Evolutionary conservation across 2,329 filamentous ascomycete genomes (phyloP), one percentile per base, ranked within the genome.

Genomic region (Diaporthe ampelina): DNA sequence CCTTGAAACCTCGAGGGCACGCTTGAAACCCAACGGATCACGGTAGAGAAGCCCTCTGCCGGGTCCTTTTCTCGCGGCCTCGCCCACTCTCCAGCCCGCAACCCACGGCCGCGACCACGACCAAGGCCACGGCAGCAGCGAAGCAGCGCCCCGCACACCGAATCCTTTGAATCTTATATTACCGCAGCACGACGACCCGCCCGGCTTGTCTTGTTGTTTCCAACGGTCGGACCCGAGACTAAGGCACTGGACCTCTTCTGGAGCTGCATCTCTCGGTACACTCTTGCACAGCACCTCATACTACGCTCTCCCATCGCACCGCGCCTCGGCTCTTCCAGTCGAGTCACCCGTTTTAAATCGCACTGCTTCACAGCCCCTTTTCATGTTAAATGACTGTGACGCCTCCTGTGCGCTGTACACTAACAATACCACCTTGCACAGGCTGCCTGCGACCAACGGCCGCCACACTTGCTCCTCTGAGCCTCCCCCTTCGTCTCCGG

Each of bases 391-490:
- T 69, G 54, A 69, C 61, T 57, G 68, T 74, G 61, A 69, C 72
- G 73, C 63, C 48, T 74, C 65, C 69, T 74, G 71, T 72, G 72
- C 63, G 37, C 72, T 59, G 54, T 67, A 69, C 71, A 79, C 80
- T 81, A 77, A 81, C 80, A 68, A 79, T 77, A 77, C 79, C 76
- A 79, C 77, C 75, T 76, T 75, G 57, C 73, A 72, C 77, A 81
- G 79, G 76, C 78, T 81, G 76, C 76, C 78, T 77, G 78, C 76
- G 77, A 75, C 76, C 77, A 71, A 75, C 77, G 75, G 74, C 76
- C 76, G 77, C 77, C 72, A 78, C 75, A 77, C 69, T 50, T 70
- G 74, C 72, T 58, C 61, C 65, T 37, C 67, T 56, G 68, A 65
- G 26, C 58, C 54, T 32, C 73, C 57, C 48, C 40, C 40, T 6